A percentile compares a stretch with the other conserved stretches of the same genome.
Evolutionary conservation across 495 filamentous ascomycete species (phyloP).

Genomic region (Hyaloscypha finlandica): DNA sequence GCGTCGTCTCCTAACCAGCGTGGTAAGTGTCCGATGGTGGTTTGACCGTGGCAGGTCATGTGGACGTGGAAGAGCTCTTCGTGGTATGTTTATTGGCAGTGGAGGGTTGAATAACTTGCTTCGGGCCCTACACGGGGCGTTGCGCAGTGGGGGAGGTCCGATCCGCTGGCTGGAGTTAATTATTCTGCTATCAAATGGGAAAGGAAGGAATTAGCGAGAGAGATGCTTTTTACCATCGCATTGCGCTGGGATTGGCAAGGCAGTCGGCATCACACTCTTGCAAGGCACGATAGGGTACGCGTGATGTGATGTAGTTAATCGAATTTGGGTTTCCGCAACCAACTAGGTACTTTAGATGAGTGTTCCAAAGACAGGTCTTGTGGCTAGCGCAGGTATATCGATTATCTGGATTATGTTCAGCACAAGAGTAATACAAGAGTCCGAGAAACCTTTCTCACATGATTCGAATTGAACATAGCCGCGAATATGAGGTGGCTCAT

Average conservation of each 20-base stretch:
- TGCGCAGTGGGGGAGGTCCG: constrained; percentile 11
- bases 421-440: not conserved
- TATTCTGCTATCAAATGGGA: not conserved
- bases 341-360: constrained; percentile 8
- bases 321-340: constrained; percentile 13
- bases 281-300: constrained; percentile 11
- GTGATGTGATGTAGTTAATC: constrained; percentile 16
- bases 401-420: constrained; percentile 7
- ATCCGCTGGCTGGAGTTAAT: constrained; percentile 4
- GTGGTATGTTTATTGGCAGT: not conserved
- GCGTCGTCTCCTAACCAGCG: constrained; percentile 16
- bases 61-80: not conserved
- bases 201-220: not conserved
- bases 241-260: constrained; percentile 19
- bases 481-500: constrained; percentile 5
- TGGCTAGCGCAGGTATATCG: constrained; percentile 15
- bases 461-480: constrained; percentile 16
- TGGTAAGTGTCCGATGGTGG: constrained; percentile 9
- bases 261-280: constrained; percentile 12
- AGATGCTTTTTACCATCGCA: constrained; percentile 7
- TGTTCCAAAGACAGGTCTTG: constrained; percentile 24
- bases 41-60: constrained; percentile 11
- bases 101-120: constrained; percentile 15
- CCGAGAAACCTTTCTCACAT: not conserved
- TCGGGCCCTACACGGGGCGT: constrained; percentile 7